Evolutionary conservation across 108 stramenopile species (phyloP), one percentile per base, ranked within the genome.

Genomic region (Fragilaria radians): DNA sequence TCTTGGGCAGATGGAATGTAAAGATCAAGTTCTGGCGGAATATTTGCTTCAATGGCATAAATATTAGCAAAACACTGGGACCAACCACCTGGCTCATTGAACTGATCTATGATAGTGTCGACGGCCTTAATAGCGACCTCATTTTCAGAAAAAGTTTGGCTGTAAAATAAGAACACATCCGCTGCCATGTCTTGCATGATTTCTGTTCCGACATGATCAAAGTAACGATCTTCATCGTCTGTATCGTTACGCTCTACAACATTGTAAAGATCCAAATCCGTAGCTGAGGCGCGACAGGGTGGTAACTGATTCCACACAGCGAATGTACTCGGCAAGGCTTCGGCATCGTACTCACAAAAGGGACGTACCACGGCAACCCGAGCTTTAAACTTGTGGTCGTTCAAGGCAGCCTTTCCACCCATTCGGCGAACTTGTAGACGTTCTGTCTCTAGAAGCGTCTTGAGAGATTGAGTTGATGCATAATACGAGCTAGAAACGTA

Each of bases 111-210:
- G 52, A 82, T 83, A 2, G 54, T 47, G 45, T 81, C 80, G 9
- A 87, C 80, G 25, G 77, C 60, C 47, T 74, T 59, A 59, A 82
- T 80, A 27, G 80, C 73, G 25, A 69, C 73, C 7, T 73, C 65
- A 54, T 77, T 68, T 32, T 81, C 80, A 1, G 73, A 67, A 56
- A 77, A 76, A 9, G 82, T 80, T 56, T 80, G 82, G 1, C 73
- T 76, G 57, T 80, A 87, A 59, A 83, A 79, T 51, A 87, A 67
- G 51, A 83, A 81, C 21, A 87, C 73, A 45, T 87, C 82, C 5
- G 79, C 79, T 26, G 54, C 34, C 55, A 34, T 57, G 30, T 57
- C 55, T 55, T 73, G 70, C 72, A 80, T 70, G 27, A 68, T 63
- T 18, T 68, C 64, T 42, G 74, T 70, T 14, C 79, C 79, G 5